Conservation (phyloP, 2,329 filamentous ascomycete species). For the Colletotrichum tropicicola region DNA sequence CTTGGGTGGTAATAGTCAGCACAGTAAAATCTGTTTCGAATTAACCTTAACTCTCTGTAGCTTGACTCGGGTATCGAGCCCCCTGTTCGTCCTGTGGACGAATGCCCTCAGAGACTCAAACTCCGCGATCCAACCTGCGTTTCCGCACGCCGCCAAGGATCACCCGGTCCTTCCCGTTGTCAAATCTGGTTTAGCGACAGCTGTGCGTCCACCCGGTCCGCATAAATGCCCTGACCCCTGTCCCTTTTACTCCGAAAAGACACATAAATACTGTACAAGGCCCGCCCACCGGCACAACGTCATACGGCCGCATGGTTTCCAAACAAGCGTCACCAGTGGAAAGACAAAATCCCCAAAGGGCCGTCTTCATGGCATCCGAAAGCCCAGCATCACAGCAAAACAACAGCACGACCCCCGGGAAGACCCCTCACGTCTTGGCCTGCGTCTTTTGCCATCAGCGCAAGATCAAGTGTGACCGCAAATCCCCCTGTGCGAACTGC, state of each 20-base stretch:
- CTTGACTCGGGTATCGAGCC: background rate
- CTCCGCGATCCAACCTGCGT: background rate
- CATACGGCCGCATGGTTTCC: background rate
- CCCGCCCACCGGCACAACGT: background rate
- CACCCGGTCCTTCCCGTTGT: background rate
- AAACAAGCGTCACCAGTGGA: no score
- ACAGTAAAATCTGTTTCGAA: background rate
- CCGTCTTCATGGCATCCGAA: conserved; percentile 13
- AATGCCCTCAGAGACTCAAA: background rate
- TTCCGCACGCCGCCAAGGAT: conserved; percentile 11
- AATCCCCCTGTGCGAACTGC: conserved; percentile 63
- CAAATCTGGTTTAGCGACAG: conserved; percentile 1
- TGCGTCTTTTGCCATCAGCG: conserved; percentile 68
- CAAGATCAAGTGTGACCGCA: conserved; percentile 70
- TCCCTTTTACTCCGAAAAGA: background rate
- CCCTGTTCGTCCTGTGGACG: background rate
- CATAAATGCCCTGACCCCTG: background rate
- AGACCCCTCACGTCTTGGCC: conserved; percentile 32
- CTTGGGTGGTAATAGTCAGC: no score
- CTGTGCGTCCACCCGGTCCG: background rate
- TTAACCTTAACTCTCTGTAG: background rate
- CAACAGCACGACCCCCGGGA: background rate
- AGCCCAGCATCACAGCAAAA: conserved; percentile 3
- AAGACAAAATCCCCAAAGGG: background rate
- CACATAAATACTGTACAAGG: background rate